These are phyloP conservation scores for Candida nonsorbophila DNA, from an alignment of 805 yeast genomes.

Conservation along the genomic window DNA sequence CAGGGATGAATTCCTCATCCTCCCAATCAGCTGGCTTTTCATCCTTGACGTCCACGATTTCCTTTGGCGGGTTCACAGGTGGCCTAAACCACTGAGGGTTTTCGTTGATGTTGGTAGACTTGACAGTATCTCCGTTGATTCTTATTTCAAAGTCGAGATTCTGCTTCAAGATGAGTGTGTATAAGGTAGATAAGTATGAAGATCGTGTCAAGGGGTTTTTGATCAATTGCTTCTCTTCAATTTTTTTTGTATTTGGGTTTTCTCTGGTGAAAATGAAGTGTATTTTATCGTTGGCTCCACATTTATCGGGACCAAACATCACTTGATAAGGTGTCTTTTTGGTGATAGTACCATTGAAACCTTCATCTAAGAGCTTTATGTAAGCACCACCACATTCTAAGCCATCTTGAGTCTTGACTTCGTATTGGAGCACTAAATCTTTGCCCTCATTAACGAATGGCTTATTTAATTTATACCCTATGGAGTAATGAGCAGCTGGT, in stretches of 20 bases:
- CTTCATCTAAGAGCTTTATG: conserved; percentile 58
- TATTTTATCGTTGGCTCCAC: conserved; percentile 76
- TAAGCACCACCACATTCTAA: conserved; percentile 88
- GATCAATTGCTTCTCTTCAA: conserved; percentile 64
- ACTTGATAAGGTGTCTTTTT: conserved; percentile 71
- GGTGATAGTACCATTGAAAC: conserved; percentile 43
- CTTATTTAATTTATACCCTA: conserved; percentile 54
- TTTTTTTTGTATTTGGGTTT: conserved; percentile 47
- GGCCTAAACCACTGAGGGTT: conserved; percentile 54
- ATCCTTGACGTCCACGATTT: conserved; percentile 52
- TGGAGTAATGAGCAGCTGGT: conserved; percentile 79
- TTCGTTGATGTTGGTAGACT: conserved; percentile 63
- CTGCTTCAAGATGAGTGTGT: conserved; percentile 69
- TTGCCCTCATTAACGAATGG: conserved; percentile 56
- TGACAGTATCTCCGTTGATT: conserved; percentile 69
- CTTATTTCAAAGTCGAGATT: conserved; percentile 73
- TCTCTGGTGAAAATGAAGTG: conserved; percentile 67
- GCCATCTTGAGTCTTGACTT: conserved; percentile 77
- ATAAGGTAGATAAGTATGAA: conserved; percentile 56
- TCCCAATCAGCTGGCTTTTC: conserved; percentile 80
- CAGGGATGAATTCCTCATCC: conserved; percentile 60
- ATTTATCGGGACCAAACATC: conserved; percentile 93
- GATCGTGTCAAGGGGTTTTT: conserved; percentile 63
- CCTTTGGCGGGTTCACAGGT: conserved; percentile 59
- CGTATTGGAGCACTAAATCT: conserved; percentile 82